Conservation (phyloP, 495 filamentous ascomycete species). For the Trichoderma reesei region DNA sequence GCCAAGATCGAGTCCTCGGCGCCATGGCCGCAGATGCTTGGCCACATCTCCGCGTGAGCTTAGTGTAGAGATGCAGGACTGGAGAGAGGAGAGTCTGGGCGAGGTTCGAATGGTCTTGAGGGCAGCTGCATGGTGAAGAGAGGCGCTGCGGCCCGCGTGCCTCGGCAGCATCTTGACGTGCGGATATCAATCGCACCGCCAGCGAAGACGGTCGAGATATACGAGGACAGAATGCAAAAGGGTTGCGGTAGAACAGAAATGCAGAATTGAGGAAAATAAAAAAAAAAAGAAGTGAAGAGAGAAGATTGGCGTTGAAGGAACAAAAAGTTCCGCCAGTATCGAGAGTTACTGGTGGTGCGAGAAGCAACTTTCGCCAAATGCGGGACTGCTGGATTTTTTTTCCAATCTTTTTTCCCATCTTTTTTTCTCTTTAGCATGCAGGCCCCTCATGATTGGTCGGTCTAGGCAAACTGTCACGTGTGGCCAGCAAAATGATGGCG, state of each 20-base stretch:
- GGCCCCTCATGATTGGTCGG: background rate
- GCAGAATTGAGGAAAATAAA: too few relatives aligned
- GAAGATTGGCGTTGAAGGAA: background rate
- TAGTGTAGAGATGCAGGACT: background rate
- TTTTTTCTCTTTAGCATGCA: background rate
- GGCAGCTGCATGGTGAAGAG: constrained; percentile 4
- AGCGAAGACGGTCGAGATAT: constrained; percentile 6
- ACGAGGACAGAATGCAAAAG: background rate
- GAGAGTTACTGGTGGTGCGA: background rate
- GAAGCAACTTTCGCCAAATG: background rate
- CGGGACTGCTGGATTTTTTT: background rate
- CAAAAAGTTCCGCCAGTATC: constrained; percentile 7
- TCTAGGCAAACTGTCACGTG: background rate
- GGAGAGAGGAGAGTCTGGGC: constrained; percentile 14
- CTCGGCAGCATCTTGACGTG: constrained; percentile 10
- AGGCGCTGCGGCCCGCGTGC: constrained; percentile 2
- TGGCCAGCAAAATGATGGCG: background rate
- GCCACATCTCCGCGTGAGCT: background rate
- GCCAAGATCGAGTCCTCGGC: background rate
- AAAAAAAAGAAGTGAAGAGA: background rate
- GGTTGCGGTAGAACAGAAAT: background rate
- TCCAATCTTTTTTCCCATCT: too few relatives aligned
- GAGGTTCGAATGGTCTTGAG: constrained; percentile 11
- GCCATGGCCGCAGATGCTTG: constrained; percentile 1
- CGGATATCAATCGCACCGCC: constrained; percentile 5